phyloP scores from a whole-genome alignment of 176 grass and related monocot species.

The Lolium rigidum region DNA sequence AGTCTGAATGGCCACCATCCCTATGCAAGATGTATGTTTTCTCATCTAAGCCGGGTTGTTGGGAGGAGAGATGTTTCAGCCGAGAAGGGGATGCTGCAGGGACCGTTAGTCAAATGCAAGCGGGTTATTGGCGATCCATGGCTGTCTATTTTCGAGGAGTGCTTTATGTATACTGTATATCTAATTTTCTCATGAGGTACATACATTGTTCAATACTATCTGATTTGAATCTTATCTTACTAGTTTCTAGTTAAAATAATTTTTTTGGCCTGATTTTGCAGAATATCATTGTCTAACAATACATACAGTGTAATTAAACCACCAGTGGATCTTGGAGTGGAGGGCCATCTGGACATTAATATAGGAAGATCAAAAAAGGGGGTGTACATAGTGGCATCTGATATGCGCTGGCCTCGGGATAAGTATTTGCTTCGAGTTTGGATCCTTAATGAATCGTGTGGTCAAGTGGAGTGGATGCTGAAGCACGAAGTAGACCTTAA shows the following conservation, averaged over 20 bases:
- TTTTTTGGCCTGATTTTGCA: not conserved
- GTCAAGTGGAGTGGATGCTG: not conserved
- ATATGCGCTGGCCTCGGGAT: not conserved
- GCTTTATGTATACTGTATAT: not conserved
- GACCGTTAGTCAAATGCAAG: not conserved
- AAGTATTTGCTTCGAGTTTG: not conserved
- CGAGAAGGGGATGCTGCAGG: not conserved
- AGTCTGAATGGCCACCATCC: not conserved
- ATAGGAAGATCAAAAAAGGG: not conserved
- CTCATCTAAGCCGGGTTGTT: not conserved
- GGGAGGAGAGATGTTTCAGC: not conserved
- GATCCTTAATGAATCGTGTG: not conserved
- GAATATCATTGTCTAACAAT: not conserved
- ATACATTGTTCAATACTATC: not conserved
- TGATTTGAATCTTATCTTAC: not conserved
- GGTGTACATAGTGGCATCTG: not conserved
- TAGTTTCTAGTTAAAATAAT: not conserved
- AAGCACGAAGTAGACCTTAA: not conserved
- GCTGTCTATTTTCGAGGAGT: not conserved
- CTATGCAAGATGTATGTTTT: not conserved
- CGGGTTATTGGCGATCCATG: fast-evolving
- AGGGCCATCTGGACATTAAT: not conserved
- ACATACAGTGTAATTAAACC: not conserved
- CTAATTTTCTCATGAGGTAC: not conserved
- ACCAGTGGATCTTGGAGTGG: not conserved